Conservation (phyloP, 2,329 filamentous ascomycete genomes). For the Cytospora piceae region DNA sequence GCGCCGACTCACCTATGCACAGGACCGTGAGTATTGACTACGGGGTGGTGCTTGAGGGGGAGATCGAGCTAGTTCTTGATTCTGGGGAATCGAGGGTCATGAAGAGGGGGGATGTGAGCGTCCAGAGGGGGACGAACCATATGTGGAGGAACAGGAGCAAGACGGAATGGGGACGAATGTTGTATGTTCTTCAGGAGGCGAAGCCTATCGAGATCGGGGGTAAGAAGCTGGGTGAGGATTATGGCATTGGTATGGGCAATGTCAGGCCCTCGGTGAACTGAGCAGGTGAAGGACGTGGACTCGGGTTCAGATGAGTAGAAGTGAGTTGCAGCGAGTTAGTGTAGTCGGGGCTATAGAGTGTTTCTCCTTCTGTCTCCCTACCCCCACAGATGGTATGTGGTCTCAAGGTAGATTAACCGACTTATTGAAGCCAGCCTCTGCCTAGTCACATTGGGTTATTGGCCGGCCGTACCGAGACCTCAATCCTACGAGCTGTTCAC, state of each 20-base stretch:
- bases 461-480: no score
- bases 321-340: no score
- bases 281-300: background rate
- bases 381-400: no score
- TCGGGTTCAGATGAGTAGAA: no score
- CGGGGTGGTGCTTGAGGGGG: slow-evolving; percentile 53
- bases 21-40: slow-evolving; percentile 54
- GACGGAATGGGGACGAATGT: slow-evolving; percentile 47
- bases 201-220: slow-evolving; percentile 36
- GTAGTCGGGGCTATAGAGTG: no score
- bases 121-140: slow-evolving; percentile 54
- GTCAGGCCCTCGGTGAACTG: slow-evolving; percentile 30
- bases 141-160: slow-evolving; percentile 44
- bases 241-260: slow-evolving; percentile 32
- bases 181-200: slow-evolving; percentile 41
- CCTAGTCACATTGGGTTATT: no score
- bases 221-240: slow-evolving; percentile 37
- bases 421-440: no score
- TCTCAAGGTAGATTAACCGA: no score
- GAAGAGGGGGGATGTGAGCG: slow-evolving; percentile 50
- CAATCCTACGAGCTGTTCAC: no score
- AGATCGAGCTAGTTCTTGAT: slow-evolving; percentile 53
- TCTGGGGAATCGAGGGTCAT: slow-evolving; percentile 47
- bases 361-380: no score
- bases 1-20: slow-evolving; percentile 47